Percentiles rank a stretch among this genome's conserved stretches.
Evolutionary conservation across 305 asterid genomes (phyloP).

Genomic region (Vinca major): DNA sequence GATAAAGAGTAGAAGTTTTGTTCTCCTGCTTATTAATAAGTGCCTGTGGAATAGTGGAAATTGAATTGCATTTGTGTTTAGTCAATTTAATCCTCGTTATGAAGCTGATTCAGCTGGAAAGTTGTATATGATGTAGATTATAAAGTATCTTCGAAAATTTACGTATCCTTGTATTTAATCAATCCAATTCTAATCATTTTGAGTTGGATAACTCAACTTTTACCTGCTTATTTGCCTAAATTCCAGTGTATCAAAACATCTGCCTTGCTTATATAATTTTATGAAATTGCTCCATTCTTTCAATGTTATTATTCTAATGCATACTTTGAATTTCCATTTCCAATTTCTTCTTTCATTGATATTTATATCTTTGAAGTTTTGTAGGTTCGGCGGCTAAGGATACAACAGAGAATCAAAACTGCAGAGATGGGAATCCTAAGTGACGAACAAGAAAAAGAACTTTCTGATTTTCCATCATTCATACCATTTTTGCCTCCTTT

Average conservation of each 20-base stretch:
- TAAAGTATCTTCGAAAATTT: not conserved
- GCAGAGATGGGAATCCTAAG: conserved; percentile 60
- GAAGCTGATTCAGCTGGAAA: not conserved
- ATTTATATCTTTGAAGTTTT: conserved; percentile 16
- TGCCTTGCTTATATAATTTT: not conserved
- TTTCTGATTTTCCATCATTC: conserved; percentile 82
- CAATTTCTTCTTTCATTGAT: conserved; percentile 7
- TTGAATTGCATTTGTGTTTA: not conserved
- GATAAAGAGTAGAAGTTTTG: not conserved
- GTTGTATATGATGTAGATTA: not conserved
- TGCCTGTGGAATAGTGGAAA: not conserved
- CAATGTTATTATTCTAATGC: not conserved
- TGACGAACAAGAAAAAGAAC: conserved; percentile 65
- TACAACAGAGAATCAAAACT: conserved; percentile 59
- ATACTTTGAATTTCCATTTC: not conserved
- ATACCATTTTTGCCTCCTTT: conserved; percentile 94
- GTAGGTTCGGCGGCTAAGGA: conserved; percentile 91
- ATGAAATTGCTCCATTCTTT: not conserved
- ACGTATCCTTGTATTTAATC: not conserved
- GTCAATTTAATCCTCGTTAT: not conserved
- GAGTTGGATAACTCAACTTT: not conserved
- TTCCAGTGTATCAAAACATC: not conserved
- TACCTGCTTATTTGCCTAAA: not conserved
- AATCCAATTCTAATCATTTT: not conserved
- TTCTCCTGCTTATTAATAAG: not conserved